Evolutionary conservation across 768 basidiomycete genomes (phyloP), one percentile per base, ranked within the genome.

Genomic region (Trametes punicea): DNA sequence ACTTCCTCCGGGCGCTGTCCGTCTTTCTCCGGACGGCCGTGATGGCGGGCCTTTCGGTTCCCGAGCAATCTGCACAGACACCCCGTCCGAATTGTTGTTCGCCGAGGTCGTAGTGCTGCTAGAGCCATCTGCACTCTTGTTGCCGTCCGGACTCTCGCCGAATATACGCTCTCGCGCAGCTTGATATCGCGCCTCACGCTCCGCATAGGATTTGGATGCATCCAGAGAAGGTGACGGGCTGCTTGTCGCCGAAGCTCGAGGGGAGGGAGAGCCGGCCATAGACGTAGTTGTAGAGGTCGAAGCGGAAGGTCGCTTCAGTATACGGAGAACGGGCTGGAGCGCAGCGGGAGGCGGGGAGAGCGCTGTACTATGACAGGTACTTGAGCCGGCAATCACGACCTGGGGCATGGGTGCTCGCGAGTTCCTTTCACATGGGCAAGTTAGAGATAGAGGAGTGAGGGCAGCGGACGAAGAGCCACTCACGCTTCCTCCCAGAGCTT

Each of bases 161-260:
- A 90, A 91, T 49, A 91, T 90, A 20, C 89, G 77, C 51, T 85
- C 81, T 25, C 89, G 73, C 2, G 89, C 88, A 18, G 82, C 86
- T 53, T 84, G 79, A 67, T 91, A 91, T 51, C 83, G 78, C 16
- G 81, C 84, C 66, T 89, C 88, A 38, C 88, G 80, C 52, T 88
- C 85, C 30, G 82, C 78, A 3, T 87, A 71, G 3, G 79, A 60
- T 8, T 71, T 65, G 8, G 61, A 74, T 63, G 38, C 73, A 56
- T 27, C 72, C 1, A 9, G 0, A 16, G 36, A 38, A 18, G 36
- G 36, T 0, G 51, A 13, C 2, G 38, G 38, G 27, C n/a, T 26
- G 4, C 29, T 26, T 50, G 25, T 15, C 10, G 62, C 56, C 0
- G 65, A 58, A 11, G 65, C 55, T 1, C 68, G 21, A 3, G 62